Evolutionary conservation across 1,284 basidiomycete species (phyloP).

Genomic region (Peniophora sp.): DNA sequence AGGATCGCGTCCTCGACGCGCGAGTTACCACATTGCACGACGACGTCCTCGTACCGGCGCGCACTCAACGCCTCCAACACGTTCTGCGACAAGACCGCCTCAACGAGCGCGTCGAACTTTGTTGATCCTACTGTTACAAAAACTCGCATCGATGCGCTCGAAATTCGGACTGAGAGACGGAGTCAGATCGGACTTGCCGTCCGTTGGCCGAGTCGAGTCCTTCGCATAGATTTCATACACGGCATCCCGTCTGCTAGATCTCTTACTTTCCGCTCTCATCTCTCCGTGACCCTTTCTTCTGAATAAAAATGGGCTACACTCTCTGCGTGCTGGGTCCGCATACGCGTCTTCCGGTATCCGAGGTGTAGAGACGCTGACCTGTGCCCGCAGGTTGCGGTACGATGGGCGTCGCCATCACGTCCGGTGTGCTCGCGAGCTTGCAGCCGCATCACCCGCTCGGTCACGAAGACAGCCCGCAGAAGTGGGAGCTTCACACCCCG

Average conservation of each 20-base stretch:
- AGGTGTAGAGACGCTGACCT: no score
- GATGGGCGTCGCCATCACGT: conserved; percentile 95
- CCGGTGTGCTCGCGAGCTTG: conserved; percentile 78
- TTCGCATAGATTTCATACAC: neutral
- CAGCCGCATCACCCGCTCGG: conserved; percentile 33
- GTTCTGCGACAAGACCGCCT: conserved; percentile 47
- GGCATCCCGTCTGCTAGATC: neutral
- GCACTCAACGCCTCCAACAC: conserved; percentile 46
- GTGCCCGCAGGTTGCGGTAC: conserved; percentile 82
- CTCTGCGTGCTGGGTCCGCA: conserved; percentile 29
- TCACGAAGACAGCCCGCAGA: conserved; percentile 23
- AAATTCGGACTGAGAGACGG: conserved; percentile 4
- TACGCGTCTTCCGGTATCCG: neutral
- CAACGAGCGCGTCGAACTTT: conserved; percentile 69
- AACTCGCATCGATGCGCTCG: conserved; percentile 39
- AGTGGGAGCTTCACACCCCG: conserved; percentile 80
- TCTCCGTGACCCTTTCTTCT: neutral
- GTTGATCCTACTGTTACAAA: conserved; percentile 93
- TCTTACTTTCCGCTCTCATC: neutral
- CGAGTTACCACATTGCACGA: conserved; percentile 73
- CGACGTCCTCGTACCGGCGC: conserved; percentile 50
- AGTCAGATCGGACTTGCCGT: neutral
- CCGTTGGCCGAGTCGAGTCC: conserved; percentile 6
- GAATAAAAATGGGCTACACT: conserved; percentile 28
- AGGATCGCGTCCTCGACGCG: conserved; percentile 29